Evolutionary conservation across 768 basidiomycete genomes (phyloP).

Genomic region (Termitomyces bulborhizus): DNA sequence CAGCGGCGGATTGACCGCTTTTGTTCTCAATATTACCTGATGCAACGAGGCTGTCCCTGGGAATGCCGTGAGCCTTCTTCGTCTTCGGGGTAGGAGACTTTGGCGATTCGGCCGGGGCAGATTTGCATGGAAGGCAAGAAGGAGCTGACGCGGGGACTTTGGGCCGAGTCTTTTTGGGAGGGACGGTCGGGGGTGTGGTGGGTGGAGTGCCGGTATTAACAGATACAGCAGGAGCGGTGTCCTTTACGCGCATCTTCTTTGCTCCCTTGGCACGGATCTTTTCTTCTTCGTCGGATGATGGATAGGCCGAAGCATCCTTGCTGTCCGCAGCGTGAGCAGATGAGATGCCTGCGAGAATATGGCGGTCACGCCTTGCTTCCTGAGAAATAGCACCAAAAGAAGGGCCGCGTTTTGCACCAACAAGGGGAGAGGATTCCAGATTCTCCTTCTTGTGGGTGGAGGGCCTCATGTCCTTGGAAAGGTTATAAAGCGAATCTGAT

Average conservation of each 20-base stretch:
- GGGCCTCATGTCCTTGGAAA: slow-evolving; percentile 21
- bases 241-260: slow-evolving; percentile 52
- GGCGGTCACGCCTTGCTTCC: slow-evolving; percentile 18
- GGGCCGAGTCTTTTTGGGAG: slow-evolving; percentile 14
- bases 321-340: slow-evolving; percentile 19
- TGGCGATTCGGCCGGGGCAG: slow-evolving; percentile 7
- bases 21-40: slow-evolving; percentile 1
- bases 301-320: slow-evolving; percentile 29
- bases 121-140: slow-evolving; percentile 12
- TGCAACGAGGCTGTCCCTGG: neutral
- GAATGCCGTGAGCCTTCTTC: slow-evolving; percentile 6
- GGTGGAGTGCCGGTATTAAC: slow-evolving; percentile 12
- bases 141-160: slow-evolving; percentile 16
- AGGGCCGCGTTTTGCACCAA: slow-evolving; percentile 50
- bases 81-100: slow-evolving; percentile 21
- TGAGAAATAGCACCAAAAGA: slow-evolving; percentile 43
- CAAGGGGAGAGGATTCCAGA: slow-evolving; percentile 11
- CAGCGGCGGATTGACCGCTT: neutral
- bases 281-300: slow-evolving; percentile 77
- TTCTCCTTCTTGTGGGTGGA: slow-evolving; percentile 13
- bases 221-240: slow-evolving; percentile 17
- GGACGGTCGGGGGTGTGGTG: slow-evolving; percentile 13
- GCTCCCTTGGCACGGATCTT: slow-evolving; percentile 49
- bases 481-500: slow-evolving; percentile 37
- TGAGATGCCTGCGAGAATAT: slow-evolving; percentile 7